Conservation (phyloP, 441 rosid genomes). For the Pelargonium cotyledonis region DNA sequence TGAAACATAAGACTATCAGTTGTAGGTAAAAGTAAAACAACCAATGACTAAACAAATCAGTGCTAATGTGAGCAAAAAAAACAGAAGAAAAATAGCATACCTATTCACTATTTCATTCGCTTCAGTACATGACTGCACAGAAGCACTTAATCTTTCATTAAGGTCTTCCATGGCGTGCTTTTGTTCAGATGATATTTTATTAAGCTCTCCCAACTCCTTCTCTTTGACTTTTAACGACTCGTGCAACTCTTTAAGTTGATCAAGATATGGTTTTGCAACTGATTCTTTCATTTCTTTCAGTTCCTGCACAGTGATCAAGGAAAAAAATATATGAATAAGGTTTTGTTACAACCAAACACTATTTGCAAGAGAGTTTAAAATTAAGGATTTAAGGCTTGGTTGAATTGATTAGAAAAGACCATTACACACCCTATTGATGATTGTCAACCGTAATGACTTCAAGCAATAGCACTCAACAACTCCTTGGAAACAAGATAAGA, state of each 20-base stretch:
- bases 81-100: conserved; percentile 26
- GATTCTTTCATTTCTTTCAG: conserved; percentile 59
- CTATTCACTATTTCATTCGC: conserved; percentile 80
- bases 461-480: too few relatives aligned
- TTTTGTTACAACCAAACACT: not conserved
- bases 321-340: not conserved
- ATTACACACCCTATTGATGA: too few relatives aligned
- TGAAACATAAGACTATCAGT: not conserved
- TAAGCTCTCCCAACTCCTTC: conserved; percentile 53
- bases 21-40: not conserved
- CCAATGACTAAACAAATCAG: not conserved
- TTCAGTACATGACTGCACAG: conserved; percentile 74
- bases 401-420: too few relatives aligned
- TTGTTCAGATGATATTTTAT: conserved; percentile 63
- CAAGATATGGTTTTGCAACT: conserved; percentile 40
- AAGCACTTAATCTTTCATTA: conserved; percentile 66
- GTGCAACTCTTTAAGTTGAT: conserved; percentile 50
- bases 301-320: conserved; percentile 41
- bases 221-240: conserved; percentile 44
- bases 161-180: conserved; percentile 73
- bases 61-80: not conserved
- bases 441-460: too few relatives aligned
- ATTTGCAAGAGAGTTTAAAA: not conserved
- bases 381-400: too few relatives aligned
- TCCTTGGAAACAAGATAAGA: too few relatives aligned